Evolutionary conservation across 768 basidiomycete genomes (phyloP), one percentile per base, ranked within the genome.

Genomic region (Pulveroboletus sp.): DNA sequence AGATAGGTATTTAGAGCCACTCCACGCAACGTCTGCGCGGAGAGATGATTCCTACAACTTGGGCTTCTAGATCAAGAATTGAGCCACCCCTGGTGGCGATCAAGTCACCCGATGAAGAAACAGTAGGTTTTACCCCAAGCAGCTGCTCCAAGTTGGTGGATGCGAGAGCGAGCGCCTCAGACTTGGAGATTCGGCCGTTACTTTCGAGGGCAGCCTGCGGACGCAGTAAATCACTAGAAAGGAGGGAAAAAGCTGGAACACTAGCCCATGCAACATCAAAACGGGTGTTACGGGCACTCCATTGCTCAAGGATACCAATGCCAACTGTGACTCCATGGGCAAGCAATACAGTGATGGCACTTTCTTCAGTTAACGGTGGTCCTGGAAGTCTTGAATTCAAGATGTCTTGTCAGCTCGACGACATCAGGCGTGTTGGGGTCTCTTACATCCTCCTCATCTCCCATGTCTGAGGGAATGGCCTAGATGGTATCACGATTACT

Each of bases 251-350:
- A n/a, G 28, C 7, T 6, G 1, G 36, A 47, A 35, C 43, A 71
- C 81, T 57, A 54, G 85, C 88, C 92, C 93, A 94, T 38, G 80
- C 87, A 28, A 82, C 69, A 55, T 95, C 91, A 56, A 92, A 88
- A 14, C 86, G 79, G 9, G 86, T 75, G 61, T 86, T 90, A 24
- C 88, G 79, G 7, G 86, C 84, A 26, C 77, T 74, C 85, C 85
- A 91, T 36, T 78, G 77, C 52, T 82, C 80, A 39, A 75, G 67
- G 40, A 83, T 73, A 15, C 85, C 86, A 41, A 91, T 61, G 8
- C 81, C 88, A 30, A 90, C 82, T 6, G 80, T 81, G 14, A 96
- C 87, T 26, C 82, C 83, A 39, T 87, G 78, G 3, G 73, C 71
- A 15, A 85, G 63, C 18, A 97, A 77, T 45, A 74, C 74, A 21